Conservation (phyloP, 345 rosid genomes). For the Pseudoturritis turrita region DNA sequence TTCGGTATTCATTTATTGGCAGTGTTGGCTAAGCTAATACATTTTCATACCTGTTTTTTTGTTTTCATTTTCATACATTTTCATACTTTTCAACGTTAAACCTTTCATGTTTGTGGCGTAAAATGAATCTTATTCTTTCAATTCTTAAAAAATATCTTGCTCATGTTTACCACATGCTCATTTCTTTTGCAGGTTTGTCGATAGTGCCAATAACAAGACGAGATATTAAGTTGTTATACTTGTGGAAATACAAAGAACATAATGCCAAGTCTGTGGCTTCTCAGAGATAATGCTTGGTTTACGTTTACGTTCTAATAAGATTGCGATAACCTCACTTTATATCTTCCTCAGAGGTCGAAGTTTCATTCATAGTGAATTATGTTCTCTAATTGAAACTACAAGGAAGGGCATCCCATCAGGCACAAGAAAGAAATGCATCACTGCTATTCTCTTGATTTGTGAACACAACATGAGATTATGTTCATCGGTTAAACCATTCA, state of each 20-base stretch:
- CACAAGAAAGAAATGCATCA: constrained; percentile 93
- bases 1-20: background rate
- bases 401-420: constrained; percentile 82
- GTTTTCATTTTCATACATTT: too few species aligned
- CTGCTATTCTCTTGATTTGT: constrained; percentile 81
- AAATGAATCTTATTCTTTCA: background rate
- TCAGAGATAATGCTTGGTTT: too few species aligned
- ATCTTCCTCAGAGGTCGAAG: background rate
- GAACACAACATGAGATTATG: constrained; percentile 96
- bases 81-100: background rate
- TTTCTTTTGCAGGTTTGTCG: constrained; percentile 60
- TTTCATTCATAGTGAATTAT: background rate
- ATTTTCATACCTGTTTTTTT: too few species aligned
- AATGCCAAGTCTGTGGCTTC: too few species aligned
- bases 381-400: constrained; percentile 52
- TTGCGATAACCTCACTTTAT: too few species aligned
- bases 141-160: background rate
- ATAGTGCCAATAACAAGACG: constrained; percentile 79
- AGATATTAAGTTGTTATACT: too few species aligned
- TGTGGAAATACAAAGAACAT: too few species aligned
- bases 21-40: background rate
- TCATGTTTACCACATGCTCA: background rate
- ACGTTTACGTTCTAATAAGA: too few species aligned
- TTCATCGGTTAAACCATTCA: constrained; percentile 88
- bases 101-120: background rate